phyloP scores from a whole-genome alignment of 805 yeast species.

The Lachancea cidri region DNA sequence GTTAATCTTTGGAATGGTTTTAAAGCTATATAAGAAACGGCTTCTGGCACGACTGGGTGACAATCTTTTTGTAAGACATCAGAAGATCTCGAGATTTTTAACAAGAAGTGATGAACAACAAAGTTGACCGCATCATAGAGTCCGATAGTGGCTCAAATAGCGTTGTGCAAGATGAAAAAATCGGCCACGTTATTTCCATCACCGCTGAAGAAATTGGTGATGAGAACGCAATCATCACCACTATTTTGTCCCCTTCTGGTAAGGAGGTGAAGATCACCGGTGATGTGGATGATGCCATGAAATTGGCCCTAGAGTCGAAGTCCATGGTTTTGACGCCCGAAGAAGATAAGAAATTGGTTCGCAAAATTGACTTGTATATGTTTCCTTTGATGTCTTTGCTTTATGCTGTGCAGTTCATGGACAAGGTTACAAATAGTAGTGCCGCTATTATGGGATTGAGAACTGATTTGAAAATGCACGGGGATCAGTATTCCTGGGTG shows the following conservation, averaged over 20 bases:
- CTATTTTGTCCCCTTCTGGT: conserved; percentile 13
- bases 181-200: conserved; percentile 8
- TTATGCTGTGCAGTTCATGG: conserved; percentile 49
- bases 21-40: too few species aligned
- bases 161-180: conserved; percentile 34
- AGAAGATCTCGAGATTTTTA: neutral
- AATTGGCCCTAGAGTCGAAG: conserved; percentile 31
- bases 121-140: neutral
- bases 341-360: conserved; percentile 28
- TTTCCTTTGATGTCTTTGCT: conserved; percentile 43
- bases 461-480: conserved; percentile 38
- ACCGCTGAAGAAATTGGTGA: conserved; percentile 10
- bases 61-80: neutral
- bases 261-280: conserved; percentile 25
- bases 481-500: conserved; percentile 41
- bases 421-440: conserved; percentile 44
- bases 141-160: neutral
- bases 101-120: neutral
- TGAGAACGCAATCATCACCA: conserved; percentile 2
- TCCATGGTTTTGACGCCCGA: conserved; percentile 23
- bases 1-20: too few species aligned
- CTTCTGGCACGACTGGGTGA: too few species aligned
- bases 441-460: conserved; percentile 46
- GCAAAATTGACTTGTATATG: conserved; percentile 45
- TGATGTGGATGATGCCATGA: conserved; percentile 43